phyloP scores from a whole-genome alignment of 495 filamentous ascomycete species.

The Talaromyces nanjingensis region DNA sequence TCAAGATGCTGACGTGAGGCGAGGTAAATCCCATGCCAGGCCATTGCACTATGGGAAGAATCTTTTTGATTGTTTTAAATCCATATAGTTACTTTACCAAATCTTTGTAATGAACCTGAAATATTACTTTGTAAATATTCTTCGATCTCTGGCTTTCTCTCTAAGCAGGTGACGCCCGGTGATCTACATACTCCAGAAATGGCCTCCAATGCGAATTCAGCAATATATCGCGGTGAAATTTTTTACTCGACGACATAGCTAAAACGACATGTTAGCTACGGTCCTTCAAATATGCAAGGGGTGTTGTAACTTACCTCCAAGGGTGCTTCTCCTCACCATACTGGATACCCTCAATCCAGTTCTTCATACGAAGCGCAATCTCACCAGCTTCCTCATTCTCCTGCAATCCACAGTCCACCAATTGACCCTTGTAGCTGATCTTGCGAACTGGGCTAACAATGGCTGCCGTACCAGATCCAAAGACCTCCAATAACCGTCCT shows the following conservation, averaged over 20 bases:
- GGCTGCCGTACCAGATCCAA: constrained; percentile 86
- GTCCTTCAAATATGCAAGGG: no score
- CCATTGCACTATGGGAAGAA: not conserved
- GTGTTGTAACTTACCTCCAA: constrained; percentile 54
- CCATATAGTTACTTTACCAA: not conserved
- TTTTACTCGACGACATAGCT: constrained; percentile 5
- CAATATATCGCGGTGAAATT: not conserved
- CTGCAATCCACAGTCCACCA: constrained; percentile 71
- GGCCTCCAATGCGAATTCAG: not conserved
- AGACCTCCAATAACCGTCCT: constrained; percentile 83
- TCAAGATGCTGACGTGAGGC: not conserved
- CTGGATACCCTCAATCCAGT: constrained; percentile 91
- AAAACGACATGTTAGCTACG: not conserved
- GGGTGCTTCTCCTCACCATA: constrained; percentile 87
- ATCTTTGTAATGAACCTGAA: not conserved
- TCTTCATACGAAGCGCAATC: constrained; percentile 78
- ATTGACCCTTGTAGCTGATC: constrained; percentile 75
- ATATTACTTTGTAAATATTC: not conserved
- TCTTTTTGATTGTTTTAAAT: not conserved
- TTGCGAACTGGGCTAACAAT: constrained; percentile 66
- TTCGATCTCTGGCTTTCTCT: not conserved
- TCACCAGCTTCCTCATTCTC: constrained; percentile 79
- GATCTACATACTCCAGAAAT: constrained; percentile 8
- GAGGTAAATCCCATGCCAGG: not conserved
- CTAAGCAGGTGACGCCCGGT: not conserved